Conservation (phyloP, 176 grass and related monocot genomes). For the Cenchrus americanus region DNA sequence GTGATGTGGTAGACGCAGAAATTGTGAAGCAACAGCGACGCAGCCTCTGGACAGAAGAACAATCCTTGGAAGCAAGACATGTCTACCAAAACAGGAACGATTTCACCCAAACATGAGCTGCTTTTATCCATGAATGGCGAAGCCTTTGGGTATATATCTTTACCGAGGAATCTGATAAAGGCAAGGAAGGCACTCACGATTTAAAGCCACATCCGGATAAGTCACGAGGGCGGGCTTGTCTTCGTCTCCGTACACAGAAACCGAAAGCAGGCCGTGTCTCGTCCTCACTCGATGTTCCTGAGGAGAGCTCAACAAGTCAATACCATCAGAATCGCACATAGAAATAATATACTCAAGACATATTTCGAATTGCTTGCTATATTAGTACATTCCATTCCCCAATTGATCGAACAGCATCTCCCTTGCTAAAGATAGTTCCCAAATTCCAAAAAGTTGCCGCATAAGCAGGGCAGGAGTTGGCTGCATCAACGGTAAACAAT, state of each 20-base stretch:
- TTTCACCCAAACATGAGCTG: conserved; percentile 10
- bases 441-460: neutral
- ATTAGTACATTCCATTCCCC: neutral
- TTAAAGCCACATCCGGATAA: conserved; percentile 85
- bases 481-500: conserved; percentile 12
- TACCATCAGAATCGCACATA: neutral
- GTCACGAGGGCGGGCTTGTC: conserved; percentile 79
- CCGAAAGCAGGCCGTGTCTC: conserved; percentile 67
- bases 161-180: neutral
- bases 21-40: conserved; percentile 87
- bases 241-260: conserved; percentile 75
- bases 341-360: neutral
- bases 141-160: neutral
- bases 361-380: conserved; percentile 13
- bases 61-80: conserved; percentile 99
- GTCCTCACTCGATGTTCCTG: conserved; percentile 77
- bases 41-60: conserved; percentile 93
- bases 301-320: conserved; percentile 30
- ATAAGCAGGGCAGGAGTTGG: neutral
- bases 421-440: neutral
- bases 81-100: conserved; percentile 57
- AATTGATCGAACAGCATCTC: neutral
- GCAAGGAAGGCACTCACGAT: conserved; percentile 45
- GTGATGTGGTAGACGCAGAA: conserved; percentile 96
- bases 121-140: neutral